Conservation (phyloP, 192 early-diverging fungal species). For the Entomortierella beljakovae region DNA sequence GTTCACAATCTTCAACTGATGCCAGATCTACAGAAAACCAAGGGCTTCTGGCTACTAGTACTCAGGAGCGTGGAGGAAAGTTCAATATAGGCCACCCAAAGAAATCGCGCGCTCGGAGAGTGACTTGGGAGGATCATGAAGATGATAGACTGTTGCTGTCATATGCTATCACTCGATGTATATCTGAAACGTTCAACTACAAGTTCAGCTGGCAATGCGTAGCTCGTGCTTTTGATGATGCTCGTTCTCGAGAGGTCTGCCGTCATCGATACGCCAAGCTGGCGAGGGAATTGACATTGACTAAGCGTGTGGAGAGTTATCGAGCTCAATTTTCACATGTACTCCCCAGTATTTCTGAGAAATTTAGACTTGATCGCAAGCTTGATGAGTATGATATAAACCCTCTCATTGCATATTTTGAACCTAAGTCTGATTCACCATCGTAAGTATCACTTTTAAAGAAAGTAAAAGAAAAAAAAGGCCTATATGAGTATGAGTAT, state of each 20-base stretch:
- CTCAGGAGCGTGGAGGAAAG: not conserved
- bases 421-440: conserved; percentile 1
- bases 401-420: conserved; percentile 20
- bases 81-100: conserved; percentile 5
- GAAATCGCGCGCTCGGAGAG: conserved; percentile 9
- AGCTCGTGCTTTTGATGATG: conserved; percentile 3
- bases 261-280: conserved; percentile 43
- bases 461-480: not conserved
- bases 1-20: not conserved
- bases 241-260: conserved; percentile 18
- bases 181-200: conserved; percentile 15
- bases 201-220: conserved; percentile 41
- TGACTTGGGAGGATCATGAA: conserved; percentile 17
- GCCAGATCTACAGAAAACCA: not conserved
- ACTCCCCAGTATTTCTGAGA: conserved; percentile 11
- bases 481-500: no score
- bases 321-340: conserved; percentile 17
- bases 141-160: conserved; percentile 26
- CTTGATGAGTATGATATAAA: conserved; percentile 28
- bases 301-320: conserved; percentile 23
- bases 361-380: conserved; percentile 27
- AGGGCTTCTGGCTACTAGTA: not conserved
- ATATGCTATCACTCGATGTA: conserved; percentile 17
- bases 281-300: conserved; percentile 5
- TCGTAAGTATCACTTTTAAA: conserved; percentile 13